Evolutionary conservation across 2,329 filamentous ascomycete species (phyloP), one percentile per base, ranked within the genome.

Genomic region (Fusarium sp.): DNA sequence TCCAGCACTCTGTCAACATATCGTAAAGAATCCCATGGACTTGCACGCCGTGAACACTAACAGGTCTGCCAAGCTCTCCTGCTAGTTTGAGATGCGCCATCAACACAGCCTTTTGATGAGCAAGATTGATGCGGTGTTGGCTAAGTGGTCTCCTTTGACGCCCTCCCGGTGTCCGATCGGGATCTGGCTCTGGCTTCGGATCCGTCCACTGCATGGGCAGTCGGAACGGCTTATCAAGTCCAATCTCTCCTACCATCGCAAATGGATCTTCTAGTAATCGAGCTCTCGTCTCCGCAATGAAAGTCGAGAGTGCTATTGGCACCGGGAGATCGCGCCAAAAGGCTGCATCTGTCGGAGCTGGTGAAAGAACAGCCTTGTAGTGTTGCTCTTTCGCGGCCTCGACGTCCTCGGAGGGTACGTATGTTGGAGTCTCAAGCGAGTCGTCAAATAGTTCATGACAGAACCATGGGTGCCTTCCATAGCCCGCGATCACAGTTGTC

Each of bases 191-290:
- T 1, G 64, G 63, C 16, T 4, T 67, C 0, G 44, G 63, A 1
- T 65, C 77, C 5, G 84, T 80, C 88, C 87, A 90, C 10, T 86
- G 83, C 75, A 87, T 84, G 0, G 93, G 93, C 33, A 95, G 86
- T 5, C 92, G 88, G 75, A 94, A 95, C 4, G 88, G 86, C 72
- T 91, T 92, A 79, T 95, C 93, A 3, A 95, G 79, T 0, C 93
- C 93, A 23, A 95, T 88, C 80, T 95, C 93, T 8, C 93, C 93
- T 2, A 95, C 84, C 3, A 95, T 85, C 1, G 92, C 91, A 3
- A 87, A 78, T 3, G 90, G 91, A 60, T 91, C 86, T 11, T 83
- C 82, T 21, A 86, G 75, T 1, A 95, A 84, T 19, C 89, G 85
- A 2, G 71, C 71, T 16, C 86, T 86, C 0, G 89, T 92, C 70